Base-by-base conservation (phyloP, 2,329 filamentous ascomycete species). In the Penicillium sp. region DNA sequence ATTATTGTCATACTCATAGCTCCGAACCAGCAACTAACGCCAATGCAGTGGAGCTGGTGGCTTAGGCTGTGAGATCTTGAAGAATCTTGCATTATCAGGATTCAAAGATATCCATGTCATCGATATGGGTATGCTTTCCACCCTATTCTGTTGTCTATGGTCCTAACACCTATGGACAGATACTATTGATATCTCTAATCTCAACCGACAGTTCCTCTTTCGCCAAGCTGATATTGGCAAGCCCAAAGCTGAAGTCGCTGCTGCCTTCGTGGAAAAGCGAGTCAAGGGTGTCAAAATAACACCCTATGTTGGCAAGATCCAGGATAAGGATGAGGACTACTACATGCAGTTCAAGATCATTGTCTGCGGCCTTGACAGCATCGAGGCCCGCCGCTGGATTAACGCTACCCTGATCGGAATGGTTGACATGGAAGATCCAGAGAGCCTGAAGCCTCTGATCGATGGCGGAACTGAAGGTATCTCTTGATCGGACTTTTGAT, bases 81-180 rank as follows among this genome's bases (percentile, higher is more conserved):
- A 98, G 75, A 89, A 98, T 63, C 78, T 98, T 27, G 93, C 93
- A 34, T 78, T 98, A 42, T 96, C 91, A 1, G 89, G 90, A 23
- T 98, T 98, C 75, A 94, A 87, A 69, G 82, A 95, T 62, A 96
- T 98, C 57, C 89, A 98, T 74, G 93, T 98, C 49, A 97, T 98
- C 61, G 93, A 98, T 72, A 98, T 98, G 93, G 88, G 86, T 86
- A 71, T 48, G 76, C 65, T n/a, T 13, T 31, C 23, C 16, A 40
- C 20, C 24, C 1, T 6, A 23, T 18, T 20, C 11, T n/a, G 36
- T 10, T 22, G 10, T n/a, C 11, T 6, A 20, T 28, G 20, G 31
- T 46, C 35, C 50, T 59, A 46, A 66, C 51, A 29, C 44, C 20
- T n/a, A 18, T 28, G 4, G 4, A 31, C 56, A 89, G 89, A 98